phyloP scores from a whole-genome alignment of 2,329 filamentous ascomycete genomes.

The Ascosphaera acerosa region DNA sequence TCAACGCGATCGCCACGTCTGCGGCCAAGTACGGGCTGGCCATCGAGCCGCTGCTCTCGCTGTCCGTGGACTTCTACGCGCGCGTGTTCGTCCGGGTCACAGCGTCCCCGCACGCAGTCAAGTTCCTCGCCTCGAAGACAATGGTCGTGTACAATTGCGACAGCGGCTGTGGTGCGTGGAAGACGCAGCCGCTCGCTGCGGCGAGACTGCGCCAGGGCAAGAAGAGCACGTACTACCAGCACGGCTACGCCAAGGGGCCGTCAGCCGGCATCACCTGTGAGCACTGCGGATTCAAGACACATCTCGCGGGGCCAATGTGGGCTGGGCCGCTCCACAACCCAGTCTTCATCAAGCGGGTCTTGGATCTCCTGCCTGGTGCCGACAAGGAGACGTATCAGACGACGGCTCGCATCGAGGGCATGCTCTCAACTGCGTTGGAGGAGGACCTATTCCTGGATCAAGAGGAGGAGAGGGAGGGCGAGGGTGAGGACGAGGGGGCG shows the following conservation, averaged over 20 bases:
- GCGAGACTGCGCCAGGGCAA: conserved; percentile 43
- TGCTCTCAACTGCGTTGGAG: conserved; percentile 71
- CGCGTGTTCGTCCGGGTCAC: conserved; percentile 66
- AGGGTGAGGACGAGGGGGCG: too few relatives aligned
- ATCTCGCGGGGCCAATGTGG: conserved; percentile 86
- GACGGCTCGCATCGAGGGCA: conserved; percentile 57
- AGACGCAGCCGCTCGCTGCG: conserved; percentile 50
- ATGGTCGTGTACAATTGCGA: conserved; percentile 91
- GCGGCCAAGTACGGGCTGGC: conserved; percentile 67
- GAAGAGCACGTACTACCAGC: conserved; percentile 54
- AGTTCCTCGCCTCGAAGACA: conserved; percentile 69
- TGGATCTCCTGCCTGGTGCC: conserved; percentile 42
- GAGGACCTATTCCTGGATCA: conserved; percentile 30
- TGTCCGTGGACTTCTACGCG: conserved; percentile 91
- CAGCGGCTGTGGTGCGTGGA: conserved; percentile 73
- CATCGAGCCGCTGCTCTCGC: conserved; percentile 71
- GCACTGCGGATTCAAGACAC: conserved; percentile 69
- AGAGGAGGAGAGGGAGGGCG: too few relatives aligned
- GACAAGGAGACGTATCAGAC: conserved; percentile 54
- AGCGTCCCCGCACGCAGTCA: conserved; percentile 62
- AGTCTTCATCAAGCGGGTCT: conserved; percentile 54
- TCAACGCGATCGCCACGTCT: conserved; percentile 55
- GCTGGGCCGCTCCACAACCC: conserved; percentile 67
- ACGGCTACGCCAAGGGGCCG: conserved; percentile 47
- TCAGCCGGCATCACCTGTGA: conserved; percentile 40